These are phyloP conservation scores for Ogataea ganodermae DNA, from an alignment of 805 yeast species.

Conservation along the genomic window DNA sequence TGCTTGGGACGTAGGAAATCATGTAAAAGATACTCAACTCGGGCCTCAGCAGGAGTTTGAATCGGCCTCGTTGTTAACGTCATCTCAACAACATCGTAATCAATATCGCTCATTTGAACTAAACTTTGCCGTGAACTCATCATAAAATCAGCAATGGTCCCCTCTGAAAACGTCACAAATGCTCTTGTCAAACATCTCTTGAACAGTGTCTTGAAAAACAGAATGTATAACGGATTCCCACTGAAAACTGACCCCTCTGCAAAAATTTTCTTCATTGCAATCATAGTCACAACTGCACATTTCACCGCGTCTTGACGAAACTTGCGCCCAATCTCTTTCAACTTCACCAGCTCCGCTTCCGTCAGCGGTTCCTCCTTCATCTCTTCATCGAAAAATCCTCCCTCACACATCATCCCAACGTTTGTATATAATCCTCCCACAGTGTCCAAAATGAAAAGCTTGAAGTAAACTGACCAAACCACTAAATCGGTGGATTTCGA, in stretches of 20 bases:
- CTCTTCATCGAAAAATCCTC: conserved; percentile 6
- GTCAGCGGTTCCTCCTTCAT: conserved; percentile 5
- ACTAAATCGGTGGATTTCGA: not conserved
- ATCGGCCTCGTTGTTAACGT: not conserved
- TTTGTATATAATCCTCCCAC: conserved; percentile 10
- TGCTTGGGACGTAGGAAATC: conserved; percentile 16
- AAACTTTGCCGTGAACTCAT: not conserved
- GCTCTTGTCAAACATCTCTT: conserved; percentile 2
- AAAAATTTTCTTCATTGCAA: conserved; percentile 5
- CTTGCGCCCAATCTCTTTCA: not conserved
- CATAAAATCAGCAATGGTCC: not conserved
- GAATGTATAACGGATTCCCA: conserved; percentile 2
- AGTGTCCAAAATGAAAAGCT: conserved; percentile 10
- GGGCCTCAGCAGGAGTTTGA: not conserved
- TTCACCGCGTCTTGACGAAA: not conserved
- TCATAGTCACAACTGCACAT: conserved; percentile 8
- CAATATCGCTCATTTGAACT: not conserved
- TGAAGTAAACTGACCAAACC: conserved; percentile 10
- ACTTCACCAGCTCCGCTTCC: conserved; percentile 3
- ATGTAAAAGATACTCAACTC: not conserved
- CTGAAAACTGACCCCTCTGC: conserved; percentile 10
- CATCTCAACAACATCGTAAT: not conserved
- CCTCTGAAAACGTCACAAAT: conserved; percentile 4
- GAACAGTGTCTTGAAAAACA: conserved; percentile 14
- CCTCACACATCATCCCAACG: conserved; percentile 3